These are phyloP conservation scores for Starmerella bombi DNA, from an alignment of 805 yeast species.

Conservation along the genomic window DNA sequence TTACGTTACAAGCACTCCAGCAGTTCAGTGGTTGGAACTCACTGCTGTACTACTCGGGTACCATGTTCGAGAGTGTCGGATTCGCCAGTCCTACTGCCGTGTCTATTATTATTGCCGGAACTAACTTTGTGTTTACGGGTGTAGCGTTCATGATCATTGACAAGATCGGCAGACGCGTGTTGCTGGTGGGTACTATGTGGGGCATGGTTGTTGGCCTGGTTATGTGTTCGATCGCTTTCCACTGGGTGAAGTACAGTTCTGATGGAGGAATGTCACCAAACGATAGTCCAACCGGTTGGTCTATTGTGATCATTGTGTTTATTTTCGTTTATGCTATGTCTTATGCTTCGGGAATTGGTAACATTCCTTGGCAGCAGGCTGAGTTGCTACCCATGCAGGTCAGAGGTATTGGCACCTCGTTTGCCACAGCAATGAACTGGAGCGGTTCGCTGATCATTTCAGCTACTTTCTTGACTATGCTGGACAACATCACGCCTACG, in stretches of 20 bases:
- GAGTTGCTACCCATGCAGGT: conserved; percentile 90
- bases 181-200: conserved; percentile 68
- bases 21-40: conserved; percentile 96
- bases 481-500: conserved; percentile 82
- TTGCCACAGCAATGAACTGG: conserved; percentile 91
- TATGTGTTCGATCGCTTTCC: conserved; percentile 82
- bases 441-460: conserved; percentile 85
- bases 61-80: conserved; percentile 84
- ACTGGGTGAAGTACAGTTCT: conserved; percentile 56
- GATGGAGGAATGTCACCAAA: conserved; percentile 29
- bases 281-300: conserved; percentile 41
- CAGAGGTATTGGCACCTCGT: conserved; percentile 82
- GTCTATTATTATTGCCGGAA: conserved; percentile 83
- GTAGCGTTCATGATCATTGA: conserved; percentile 82
- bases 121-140: conserved; percentile 79
- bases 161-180: conserved; percentile 72
- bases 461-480: conserved; percentile 85
- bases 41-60: conserved; percentile 86
- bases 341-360: conserved; percentile 91
- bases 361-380: conserved; percentile 96
- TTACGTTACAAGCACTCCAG: conserved; percentile 91
- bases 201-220: conserved; percentile 69
- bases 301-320: conserved; percentile 67
- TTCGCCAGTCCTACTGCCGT: conserved; percentile 86
- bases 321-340: conserved; percentile 81